These are phyloP conservation scores for Metschnikowia dekortorum DNA, from an alignment of 805 yeast species.

Conservation along the genomic window DNA sequence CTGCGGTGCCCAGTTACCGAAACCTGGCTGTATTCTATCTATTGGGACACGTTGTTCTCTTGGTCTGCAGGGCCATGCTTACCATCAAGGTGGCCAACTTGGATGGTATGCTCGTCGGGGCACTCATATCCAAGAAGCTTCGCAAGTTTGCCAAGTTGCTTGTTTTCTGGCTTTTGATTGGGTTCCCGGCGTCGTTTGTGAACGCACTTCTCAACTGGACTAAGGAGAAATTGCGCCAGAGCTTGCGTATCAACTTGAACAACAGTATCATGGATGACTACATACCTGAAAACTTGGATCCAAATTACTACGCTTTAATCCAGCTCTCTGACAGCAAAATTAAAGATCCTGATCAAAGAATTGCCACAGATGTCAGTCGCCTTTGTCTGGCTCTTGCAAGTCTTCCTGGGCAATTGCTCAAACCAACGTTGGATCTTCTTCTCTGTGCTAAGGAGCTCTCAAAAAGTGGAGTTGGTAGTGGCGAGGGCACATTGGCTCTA, in stretches of 20 bases:
- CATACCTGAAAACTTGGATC: slow-evolving; percentile 61
- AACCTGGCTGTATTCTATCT: slow-evolving; percentile 36
- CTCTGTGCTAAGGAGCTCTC: slow-evolving; percentile 77
- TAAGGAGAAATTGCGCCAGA: slow-evolving; percentile 51
- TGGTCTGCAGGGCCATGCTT: slow-evolving; percentile 64
- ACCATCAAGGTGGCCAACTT: slow-evolving; percentile 80
- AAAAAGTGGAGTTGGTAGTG: slow-evolving; percentile 59
- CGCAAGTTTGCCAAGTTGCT: slow-evolving; percentile 58
- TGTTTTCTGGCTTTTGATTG: slow-evolving; percentile 75
- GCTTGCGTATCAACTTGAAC: slow-evolving; percentile 63
- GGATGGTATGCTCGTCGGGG: slow-evolving; percentile 82
- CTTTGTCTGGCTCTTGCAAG: slow-evolving; percentile 67
- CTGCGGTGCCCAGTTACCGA: slow-evolving; percentile 31
- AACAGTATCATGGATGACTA: slow-evolving; percentile 62
- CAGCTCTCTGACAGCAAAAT: slow-evolving; percentile 51
- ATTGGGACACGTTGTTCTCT: slow-evolving; percentile 50
- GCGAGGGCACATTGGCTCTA: slow-evolving; percentile 73
- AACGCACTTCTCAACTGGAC: slow-evolving; percentile 66
- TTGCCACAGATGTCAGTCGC: slow-evolving; percentile 74
- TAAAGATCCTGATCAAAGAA: slow-evolving; percentile 75
- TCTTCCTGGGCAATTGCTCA: slow-evolving; percentile 77
- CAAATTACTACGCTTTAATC: slow-evolving; percentile 70
- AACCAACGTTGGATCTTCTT: slow-evolving; percentile 75
- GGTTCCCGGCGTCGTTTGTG: slow-evolving; percentile 79
- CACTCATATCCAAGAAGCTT: slow-evolving; percentile 68